A percentile compares a stretch with the other conserved stretches of the same genome.
Evolutionary conservation across 2,329 filamentous ascomycete genomes (phyloP).

Genomic region (Exophiala sp.): DNA sequence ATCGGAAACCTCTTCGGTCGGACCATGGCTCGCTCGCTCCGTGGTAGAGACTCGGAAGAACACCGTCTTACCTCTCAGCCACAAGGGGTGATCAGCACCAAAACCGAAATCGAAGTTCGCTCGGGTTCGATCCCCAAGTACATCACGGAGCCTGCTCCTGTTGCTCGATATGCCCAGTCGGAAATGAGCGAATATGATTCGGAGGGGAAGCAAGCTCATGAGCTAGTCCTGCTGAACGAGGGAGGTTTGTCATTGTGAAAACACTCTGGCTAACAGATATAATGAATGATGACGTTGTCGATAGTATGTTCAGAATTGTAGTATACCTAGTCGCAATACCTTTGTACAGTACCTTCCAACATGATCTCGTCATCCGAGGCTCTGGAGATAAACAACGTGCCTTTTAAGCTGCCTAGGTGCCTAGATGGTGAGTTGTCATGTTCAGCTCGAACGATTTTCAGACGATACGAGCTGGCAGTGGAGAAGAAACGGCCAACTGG

Average conservation of each 20-base stretch:
- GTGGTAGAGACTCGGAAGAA: constrained; percentile 20
- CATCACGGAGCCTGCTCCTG: background rate
- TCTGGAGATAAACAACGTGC: too few relatives aligned
- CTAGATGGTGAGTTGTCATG: too few relatives aligned
- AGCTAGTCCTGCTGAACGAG: background rate
- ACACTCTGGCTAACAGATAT: background rate
- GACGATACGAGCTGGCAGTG: too few relatives aligned
- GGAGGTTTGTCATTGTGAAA: background rate
- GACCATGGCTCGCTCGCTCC: constrained; percentile 3
- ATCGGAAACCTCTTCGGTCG: constrained; percentile 9
- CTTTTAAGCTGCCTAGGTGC: too few relatives aligned
- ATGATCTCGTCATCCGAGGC: too few relatives aligned
- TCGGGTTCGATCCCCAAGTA: constrained; percentile 6
- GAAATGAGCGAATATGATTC: constrained; percentile 10
- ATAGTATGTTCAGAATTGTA: background rate
- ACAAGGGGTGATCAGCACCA: constrained; percentile 22
- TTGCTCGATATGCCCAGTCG: constrained; percentile 14
- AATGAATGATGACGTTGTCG: background rate
- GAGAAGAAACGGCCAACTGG: too few relatives aligned
- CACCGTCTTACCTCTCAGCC: constrained; percentile 18
- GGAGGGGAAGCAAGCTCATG: constrained; percentile 2
- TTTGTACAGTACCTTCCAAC: too few relatives aligned
- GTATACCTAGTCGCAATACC: background rate
- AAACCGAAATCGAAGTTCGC: constrained; percentile 22
- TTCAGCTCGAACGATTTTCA: too few relatives aligned